Percentiles rank a stretch among this genome's conserved stretches.
These are phyloP conservation scores for Talaromyces nanjingensis DNA, from an alignment of 495 filamentous ascomycete genomes.

Conservation along the genomic window DNA sequence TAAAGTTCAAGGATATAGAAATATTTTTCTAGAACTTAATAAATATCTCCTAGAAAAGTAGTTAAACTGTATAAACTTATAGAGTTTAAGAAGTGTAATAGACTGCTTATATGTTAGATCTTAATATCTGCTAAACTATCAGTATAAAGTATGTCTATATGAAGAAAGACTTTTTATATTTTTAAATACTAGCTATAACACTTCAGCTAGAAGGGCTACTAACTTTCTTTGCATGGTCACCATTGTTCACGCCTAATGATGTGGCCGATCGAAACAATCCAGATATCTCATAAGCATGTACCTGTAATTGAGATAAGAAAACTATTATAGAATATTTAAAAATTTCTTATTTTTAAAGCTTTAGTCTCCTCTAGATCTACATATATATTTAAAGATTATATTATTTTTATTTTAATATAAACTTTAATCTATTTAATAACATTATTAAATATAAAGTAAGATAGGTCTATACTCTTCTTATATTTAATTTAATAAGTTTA, in stretches of 20 bases:
- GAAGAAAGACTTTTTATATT: neutral
- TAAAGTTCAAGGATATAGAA: neutral
- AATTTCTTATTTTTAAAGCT: too few relatives aligned
- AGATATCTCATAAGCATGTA: too few relatives aligned
- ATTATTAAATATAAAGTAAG: too few relatives aligned
- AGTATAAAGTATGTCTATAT: neutral
- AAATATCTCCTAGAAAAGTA: conserved; percentile 1
- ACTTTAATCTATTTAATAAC: too few relatives aligned
- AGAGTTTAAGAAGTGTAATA: neutral
- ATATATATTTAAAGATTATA: too few relatives aligned
- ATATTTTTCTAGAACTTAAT: neutral
- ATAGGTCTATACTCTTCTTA: too few relatives aligned
- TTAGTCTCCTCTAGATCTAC: too few relatives aligned
- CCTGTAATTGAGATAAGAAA: too few relatives aligned
- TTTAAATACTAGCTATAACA: neutral
- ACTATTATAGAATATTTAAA: too few relatives aligned
- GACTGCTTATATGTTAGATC: neutral
- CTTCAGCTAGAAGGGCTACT: neutral
- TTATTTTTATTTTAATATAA: too few relatives aligned
- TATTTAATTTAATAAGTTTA: too few relatives aligned
- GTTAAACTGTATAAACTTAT: neutral
- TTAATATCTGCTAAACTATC: neutral
- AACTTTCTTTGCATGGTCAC: neutral
- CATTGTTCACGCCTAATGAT: neutral
- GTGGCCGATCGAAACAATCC: neutral